phyloP scores from a whole-genome alignment of 2,329 filamentous ascomycete genomes.

The Venturia aucupariae region DNA sequence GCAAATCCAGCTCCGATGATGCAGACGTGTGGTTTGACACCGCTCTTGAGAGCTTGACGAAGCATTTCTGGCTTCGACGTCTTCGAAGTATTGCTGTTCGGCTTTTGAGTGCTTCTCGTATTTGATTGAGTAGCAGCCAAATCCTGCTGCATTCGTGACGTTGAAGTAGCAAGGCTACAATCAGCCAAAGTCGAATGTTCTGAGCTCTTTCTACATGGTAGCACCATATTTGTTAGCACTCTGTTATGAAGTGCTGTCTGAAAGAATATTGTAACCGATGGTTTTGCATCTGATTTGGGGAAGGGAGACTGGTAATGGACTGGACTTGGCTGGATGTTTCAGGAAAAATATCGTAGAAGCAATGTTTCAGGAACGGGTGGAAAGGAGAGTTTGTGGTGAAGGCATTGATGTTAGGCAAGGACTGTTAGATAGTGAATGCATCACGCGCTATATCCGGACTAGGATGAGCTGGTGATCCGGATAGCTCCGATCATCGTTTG shows the following conservation, averaged over 20 bases:
- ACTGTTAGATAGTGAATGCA: neutral
- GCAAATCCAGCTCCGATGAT: constrained; percentile 64
- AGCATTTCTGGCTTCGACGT: neutral
- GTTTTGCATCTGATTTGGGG: neutral
- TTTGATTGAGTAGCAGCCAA: neutral
- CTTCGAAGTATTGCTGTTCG: neutral
- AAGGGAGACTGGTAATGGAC: neutral
- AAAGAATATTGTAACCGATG: neutral
- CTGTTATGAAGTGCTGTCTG: neutral
- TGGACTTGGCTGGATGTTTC: neutral
- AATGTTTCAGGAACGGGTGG: too few species aligned
- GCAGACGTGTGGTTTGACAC: constrained; percentile 42
- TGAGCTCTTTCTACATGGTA: neutral
- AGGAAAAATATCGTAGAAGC: neutral
- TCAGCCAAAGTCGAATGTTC: neutral
- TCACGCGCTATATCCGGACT: neutral
- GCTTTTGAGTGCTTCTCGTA: neutral
- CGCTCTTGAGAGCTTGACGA: neutral
- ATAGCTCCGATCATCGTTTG: neutral
- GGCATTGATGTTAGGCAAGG: neutral
- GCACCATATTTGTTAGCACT: neutral
- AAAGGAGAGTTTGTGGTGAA: too few species aligned
- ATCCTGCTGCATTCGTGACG: constrained; percentile 13
- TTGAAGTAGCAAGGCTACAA: neutral
- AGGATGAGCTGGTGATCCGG: neutral